Conservation (phyloP, 1,139 yeast genomes). For the Taiozyma sp. region DNA sequence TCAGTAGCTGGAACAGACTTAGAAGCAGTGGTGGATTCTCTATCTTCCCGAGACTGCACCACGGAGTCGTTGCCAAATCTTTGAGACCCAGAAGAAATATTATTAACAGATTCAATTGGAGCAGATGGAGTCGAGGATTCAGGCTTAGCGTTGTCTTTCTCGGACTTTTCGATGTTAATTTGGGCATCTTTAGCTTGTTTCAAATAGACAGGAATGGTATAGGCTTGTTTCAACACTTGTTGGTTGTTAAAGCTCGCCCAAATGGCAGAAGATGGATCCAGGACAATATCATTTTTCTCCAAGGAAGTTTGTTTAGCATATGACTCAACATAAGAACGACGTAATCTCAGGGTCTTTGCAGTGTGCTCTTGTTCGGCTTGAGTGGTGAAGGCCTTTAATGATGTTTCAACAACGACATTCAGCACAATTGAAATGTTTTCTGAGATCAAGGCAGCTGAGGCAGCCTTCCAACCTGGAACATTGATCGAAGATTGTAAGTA, state of each 20-base stretch:
- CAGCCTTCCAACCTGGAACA: conserved; percentile 39
- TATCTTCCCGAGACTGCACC: conserved; percentile 11
- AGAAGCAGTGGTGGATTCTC: conserved; percentile 17
- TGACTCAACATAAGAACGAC: conserved; percentile 21
- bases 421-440: conserved; percentile 52
- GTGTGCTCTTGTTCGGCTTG: conserved; percentile 15
- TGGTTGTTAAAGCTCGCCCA: conserved; percentile 14
- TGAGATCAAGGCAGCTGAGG: conserved; percentile 46
- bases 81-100: conserved; percentile 5
- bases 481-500: conserved; percentile 34
- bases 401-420: conserved; percentile 17
- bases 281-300: conserved; percentile 7
- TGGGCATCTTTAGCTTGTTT: conserved; percentile 17
- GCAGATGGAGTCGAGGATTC: neutral
- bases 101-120: neutral
- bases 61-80: conserved; percentile 4
- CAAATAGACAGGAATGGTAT: conserved; percentile 9
- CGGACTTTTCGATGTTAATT: conserved; percentile 6
- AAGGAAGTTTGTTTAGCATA: conserved; percentile 3
- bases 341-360: conserved; percentile 13
- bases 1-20: conserved; percentile 12
- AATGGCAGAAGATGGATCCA: conserved; percentile 10
- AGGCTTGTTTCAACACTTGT: conserved; percentile 13
- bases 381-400: conserved; percentile 15
- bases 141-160: neutral